Evolutionary conservation across 2,329 filamentous ascomycete genomes (phyloP).

Genomic region (Rhynchosporium graminicola): DNA sequence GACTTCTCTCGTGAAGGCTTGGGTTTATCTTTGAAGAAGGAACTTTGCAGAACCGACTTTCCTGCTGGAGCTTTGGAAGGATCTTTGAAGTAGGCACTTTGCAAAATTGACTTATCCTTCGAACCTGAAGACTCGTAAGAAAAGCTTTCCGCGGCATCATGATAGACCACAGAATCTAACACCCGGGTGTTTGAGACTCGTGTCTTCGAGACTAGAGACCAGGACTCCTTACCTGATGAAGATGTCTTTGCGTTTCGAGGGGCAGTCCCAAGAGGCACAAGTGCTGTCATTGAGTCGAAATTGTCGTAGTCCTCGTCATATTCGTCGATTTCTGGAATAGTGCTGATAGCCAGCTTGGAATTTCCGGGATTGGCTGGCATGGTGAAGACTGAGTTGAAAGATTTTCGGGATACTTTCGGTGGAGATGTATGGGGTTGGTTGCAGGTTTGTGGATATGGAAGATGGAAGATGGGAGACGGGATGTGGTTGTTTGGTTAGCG

Average conservation of each 20-base stretch:
- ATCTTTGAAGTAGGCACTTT: no score
- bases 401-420: no score
- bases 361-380: not conserved
- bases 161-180: no score
- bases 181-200: no score
- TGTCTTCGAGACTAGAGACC: not conserved
- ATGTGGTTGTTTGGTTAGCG: no score
- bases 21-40: not conserved
- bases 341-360: not conserved
- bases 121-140: no score
- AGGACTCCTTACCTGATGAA: not conserved
- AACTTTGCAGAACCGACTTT: not conserved
- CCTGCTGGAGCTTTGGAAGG: not conserved
- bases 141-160: no score
- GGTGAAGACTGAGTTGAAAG: not conserved
- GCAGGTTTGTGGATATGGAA: no score
- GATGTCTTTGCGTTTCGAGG: not conserved
- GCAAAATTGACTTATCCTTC: no score
- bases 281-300: not conserved
- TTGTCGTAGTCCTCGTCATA: not conserved
- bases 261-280: not conserved
- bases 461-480: no score
- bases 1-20: not conserved
- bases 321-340: constrained; percentile 1
- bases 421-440: no score